Conservation (phyloP, 2,329 filamentous ascomycete species). For the Venturia carpophila region DNA sequence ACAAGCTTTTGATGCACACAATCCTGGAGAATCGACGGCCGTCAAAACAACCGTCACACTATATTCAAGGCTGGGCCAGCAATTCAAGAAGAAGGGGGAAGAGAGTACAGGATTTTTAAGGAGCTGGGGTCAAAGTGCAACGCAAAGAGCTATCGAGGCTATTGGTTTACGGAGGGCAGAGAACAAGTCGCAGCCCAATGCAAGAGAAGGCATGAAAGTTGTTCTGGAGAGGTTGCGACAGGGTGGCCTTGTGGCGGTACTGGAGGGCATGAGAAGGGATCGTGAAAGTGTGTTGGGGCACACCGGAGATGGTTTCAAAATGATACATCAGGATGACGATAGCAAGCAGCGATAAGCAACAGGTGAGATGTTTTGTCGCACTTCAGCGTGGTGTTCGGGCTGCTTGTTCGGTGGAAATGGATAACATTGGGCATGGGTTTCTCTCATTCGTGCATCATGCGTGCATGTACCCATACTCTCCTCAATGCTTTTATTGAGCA, state of each 20-base stretch:
- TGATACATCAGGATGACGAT: not conserved
- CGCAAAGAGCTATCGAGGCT: slow-evolving; percentile 71
- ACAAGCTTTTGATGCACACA: not conserved
- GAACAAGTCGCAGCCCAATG: slow-evolving; percentile 69
- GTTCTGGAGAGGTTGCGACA: slow-evolving; percentile 64
- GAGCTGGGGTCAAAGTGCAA: slow-evolving; percentile 59
- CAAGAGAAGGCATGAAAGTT: slow-evolving; percentile 73
- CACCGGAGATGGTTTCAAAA: not conserved
- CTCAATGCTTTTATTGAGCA: not conserved
- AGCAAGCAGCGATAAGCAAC: not conserved
- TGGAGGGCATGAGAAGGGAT: slow-evolving; percentile 57
- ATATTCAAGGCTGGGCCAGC: slow-evolving; percentile 63
- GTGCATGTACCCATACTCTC: not conserved
- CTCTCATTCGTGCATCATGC: not conserved
- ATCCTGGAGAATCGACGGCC: slow-evolving; percentile 41
- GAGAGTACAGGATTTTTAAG: slow-evolving; percentile 49
- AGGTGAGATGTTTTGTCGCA: not conserved
- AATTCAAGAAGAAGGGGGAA: slow-evolving; percentile 44
- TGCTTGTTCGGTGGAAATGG: not conserved
- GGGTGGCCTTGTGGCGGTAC: slow-evolving; percentile 59
- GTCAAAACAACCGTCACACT: slow-evolving; percentile 70
- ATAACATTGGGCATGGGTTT: not conserved
- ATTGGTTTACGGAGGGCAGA: slow-evolving; percentile 66
- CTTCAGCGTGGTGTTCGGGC: slow-evolving; percentile 7
- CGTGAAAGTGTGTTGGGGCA: slow-evolving; percentile 13